Base-by-base conservation (phyloP, 768 basidiomycete species). In the Rhizopogon salebrosus region DNA sequence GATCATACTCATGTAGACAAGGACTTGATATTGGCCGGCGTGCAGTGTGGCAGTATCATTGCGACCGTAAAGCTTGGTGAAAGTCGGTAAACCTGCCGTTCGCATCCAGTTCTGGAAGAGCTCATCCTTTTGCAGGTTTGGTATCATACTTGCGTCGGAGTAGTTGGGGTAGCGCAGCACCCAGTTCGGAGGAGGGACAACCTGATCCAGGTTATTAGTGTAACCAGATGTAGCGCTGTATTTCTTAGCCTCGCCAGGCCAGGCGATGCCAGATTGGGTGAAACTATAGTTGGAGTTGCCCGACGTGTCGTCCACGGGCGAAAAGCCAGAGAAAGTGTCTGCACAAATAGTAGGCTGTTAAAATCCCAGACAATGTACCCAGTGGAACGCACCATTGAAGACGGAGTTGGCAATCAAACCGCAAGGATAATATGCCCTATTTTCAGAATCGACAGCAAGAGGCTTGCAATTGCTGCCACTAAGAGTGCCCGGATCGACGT, bases 81-180 rank as follows among this genome's bases (percentile, higher is more conserved):
- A 99, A 6, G 95, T 98, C 8, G 97, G 97, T 42, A 98, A 70
- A 11, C 95, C 97, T 1, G 97, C 92, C 2, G 95, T 97, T 54
- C 95, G 83, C 97, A 99, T 99, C 97, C 97, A 99, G 65, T 95
- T 95, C 71, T 98, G 95, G 76, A 99, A 98, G 62, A 90, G 94
- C 69, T 98, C 90, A 63, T 98, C 86, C 2, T 60, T 58, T 49
- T 75, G 72, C 34, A 98, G 74, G 64, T 97, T 73, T 1, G 93
- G 95, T 18, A 86, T 84, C 14, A 80, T 80, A 56, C 76, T 82
- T 4, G 69, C 69, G 1, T 71, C 64, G 3, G 82, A 83, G 70
- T 97, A 98, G 55, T 87, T 67, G 1, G 92, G 92, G 72, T 76
- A 98, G 51, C 78, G 78, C 29, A 67, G 63, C 1, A 60, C 67